A percentile compares a stretch with the other conserved stretches of the same genome.
Evolutionary conservation across 1,284 basidiomycete genomes (phyloP).

Genomic region (Ustilago trichophora): DNA sequence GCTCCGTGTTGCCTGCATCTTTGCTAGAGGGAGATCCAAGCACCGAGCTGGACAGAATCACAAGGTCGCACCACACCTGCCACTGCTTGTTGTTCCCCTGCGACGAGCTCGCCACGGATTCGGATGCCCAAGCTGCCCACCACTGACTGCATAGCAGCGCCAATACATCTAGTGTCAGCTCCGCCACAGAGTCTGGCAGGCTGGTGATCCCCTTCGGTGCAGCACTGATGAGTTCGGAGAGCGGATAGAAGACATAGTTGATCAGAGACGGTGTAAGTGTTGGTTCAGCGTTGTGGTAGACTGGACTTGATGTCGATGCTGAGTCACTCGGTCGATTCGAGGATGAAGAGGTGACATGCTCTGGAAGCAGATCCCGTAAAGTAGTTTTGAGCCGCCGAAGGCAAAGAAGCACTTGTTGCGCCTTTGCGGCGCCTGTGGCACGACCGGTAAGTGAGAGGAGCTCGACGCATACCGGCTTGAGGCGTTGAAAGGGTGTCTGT

Average conservation of each 20-base stretch:
- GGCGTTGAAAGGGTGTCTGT: conserved; percentile 35
- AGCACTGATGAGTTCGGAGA: conserved; percentile 54
- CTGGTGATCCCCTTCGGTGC: conserved; percentile 30
- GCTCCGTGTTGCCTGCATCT: neutral
- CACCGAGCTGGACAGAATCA: conserved; percentile 51
- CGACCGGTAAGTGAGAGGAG: conserved; percentile 35
- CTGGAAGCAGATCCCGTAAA: neutral
- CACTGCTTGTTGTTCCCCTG: conserved; percentile 15
- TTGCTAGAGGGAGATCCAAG: conserved; percentile 10
- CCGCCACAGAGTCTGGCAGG: conserved; percentile 43
- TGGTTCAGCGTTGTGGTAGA: neutral
- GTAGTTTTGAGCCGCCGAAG: conserved; percentile 20
- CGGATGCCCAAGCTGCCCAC: conserved; percentile 49
- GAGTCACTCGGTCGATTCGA: neutral
- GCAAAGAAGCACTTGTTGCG: conserved; percentile 10
- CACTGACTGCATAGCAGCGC: conserved; percentile 49
- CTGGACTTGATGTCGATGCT: conserved; percentile 1
- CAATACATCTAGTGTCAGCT: conserved; percentile 37
- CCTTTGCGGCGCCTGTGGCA: neutral
- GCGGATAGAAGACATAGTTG: conserved; percentile 62
- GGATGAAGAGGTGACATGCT: neutral
- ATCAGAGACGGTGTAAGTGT: conserved; percentile 44
- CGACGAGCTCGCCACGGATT: neutral
- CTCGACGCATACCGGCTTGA: conserved; percentile 56
- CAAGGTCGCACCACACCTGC: conserved; percentile 60